phyloP scores from a whole-genome alignment of 2,329 filamentous ascomycete species.

The Pseudohalonectria lignicola region DNA sequence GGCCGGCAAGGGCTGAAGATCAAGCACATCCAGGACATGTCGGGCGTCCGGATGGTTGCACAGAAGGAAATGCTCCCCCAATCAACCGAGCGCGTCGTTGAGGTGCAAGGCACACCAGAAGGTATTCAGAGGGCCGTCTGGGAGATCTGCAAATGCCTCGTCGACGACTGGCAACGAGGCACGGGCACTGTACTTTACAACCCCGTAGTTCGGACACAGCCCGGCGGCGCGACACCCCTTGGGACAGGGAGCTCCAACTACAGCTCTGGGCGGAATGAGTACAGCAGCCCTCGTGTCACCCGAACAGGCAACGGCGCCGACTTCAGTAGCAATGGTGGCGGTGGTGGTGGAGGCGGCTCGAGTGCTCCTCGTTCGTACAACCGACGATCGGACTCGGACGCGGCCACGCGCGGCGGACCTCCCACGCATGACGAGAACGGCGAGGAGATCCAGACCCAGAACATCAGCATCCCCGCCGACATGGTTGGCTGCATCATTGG shows the following conservation, averaged over 20 bases:
- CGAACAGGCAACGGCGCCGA: conserved; percentile 96
- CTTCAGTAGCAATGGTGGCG: conserved; percentile 80
- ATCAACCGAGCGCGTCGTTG: conserved; percentile 95
- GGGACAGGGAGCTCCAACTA: conserved; percentile 7
- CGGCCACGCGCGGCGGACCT: conserved; percentile 65
- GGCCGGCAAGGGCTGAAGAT: conserved; percentile 94
- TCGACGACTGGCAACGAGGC: conserved; percentile 95
- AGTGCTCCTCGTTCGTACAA: conserved; percentile 52
- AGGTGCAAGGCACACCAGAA: conserved; percentile 88
- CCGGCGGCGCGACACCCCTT: conserved; percentile 33
- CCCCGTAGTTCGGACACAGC: conserved; percentile 73
- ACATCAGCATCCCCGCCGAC: conserved; percentile 98
- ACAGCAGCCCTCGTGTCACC: conserved; percentile 63
- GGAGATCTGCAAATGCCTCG: conserved; percentile 98
- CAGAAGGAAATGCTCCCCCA: conserved; percentile 99
- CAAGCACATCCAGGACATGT: conserved; percentile 97
- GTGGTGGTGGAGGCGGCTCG: too few relatives aligned
- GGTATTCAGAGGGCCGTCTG: conserved; percentile 93
- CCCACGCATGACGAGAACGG: conserved; percentile 91
- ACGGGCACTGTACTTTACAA: conserved; percentile 97
- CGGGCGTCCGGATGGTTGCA: conserved; percentile 95
- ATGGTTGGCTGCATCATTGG: conserved; percentile 99
- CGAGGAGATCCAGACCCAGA: conserved; percentile 96
- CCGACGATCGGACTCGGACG: conserved; percentile 76
- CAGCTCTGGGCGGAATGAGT: conserved; percentile 30